Conservation (phyloP, 2,329 filamentous ascomycete genomes). For the Venturia oleaginea region DNA sequence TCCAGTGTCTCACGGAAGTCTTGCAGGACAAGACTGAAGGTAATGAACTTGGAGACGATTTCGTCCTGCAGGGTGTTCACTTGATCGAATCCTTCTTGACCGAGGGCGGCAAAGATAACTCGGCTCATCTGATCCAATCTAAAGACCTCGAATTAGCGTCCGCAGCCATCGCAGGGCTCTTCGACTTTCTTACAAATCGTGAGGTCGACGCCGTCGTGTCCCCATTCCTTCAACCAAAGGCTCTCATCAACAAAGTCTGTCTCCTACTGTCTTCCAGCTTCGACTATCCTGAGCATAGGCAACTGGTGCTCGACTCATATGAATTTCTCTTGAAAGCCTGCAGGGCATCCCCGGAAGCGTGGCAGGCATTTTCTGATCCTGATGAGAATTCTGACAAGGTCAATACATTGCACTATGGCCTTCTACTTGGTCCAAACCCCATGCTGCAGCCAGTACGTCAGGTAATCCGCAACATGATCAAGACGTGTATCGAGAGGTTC, state of each 20-base stretch:
- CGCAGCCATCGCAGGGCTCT: neutral
- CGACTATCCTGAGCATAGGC: neutral
- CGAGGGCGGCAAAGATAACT: neutral
- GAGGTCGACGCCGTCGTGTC: neutral
- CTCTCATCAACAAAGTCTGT: neutral
- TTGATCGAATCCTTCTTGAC: slow-evolving; percentile 17
- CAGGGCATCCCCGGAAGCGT: neutral
- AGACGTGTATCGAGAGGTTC: neutral
- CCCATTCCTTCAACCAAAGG: neutral
- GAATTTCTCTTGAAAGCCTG: slow-evolving; percentile 8
- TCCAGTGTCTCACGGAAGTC: slow-evolving; percentile 57
- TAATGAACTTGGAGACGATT: slow-evolving; percentile 22
- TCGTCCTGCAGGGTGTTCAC: slow-evolving; percentile 21
- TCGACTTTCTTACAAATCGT: slow-evolving; percentile 2
- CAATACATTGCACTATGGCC: neutral
- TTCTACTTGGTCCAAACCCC: neutral
- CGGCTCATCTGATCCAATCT: neutral
- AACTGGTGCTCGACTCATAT: slow-evolving; percentile 10
- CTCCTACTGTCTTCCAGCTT: neutral
- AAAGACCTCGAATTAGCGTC: neutral
- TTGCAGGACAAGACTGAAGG: slow-evolving; percentile 34
- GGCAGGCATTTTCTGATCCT: slow-evolving; percentile 6
- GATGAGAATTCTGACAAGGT: neutral
- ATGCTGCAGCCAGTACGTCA: neutral
- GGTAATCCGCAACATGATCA: slow-evolving; percentile 7